These are phyloP conservation scores for Acacia concinna DNA, from an alignment of 331 rosid genomes.

Conservation along the genomic window DNA sequence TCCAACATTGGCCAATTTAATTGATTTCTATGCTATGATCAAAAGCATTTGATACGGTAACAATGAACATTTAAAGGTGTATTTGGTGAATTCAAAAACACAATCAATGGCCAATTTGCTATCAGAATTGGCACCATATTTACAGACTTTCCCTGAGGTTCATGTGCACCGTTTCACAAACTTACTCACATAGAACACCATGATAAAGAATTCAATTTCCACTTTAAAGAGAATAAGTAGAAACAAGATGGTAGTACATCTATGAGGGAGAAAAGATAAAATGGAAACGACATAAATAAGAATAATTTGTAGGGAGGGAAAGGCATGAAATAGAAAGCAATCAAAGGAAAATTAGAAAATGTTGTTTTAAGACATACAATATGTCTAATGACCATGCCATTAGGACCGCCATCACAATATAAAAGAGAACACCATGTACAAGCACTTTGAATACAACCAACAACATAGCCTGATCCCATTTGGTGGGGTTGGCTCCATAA, in stretches of 20 bases:
- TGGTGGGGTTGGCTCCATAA: too few species aligned
- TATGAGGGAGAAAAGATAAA: neutral
- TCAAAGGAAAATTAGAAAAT: neutral
- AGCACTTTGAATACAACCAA: neutral
- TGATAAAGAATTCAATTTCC: neutral
- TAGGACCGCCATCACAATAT: neutral
- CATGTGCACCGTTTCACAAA: neutral
- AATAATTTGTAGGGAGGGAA: neutral
- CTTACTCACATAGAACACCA: conserved; percentile 1
- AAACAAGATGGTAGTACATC: neutral
- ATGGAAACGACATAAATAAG: neutral
- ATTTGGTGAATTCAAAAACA: neutral
- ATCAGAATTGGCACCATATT: conserved; percentile 2
- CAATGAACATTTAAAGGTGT: neutral
- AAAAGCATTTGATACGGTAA: neutral
- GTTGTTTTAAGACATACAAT: too few species aligned
- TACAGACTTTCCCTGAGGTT: neutral
- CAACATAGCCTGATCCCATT: too few species aligned
- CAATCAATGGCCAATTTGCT: neutral
- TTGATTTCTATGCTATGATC: neutral
- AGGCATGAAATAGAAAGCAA: neutral
- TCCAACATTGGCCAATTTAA: neutral
- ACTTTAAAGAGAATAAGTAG: neutral
- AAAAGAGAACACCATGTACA: neutral
- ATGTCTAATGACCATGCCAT: neutral